A percentile compares a stretch with the other conserved stretches of the same genome.
These are phyloP conservation scores for Ophioceras dolichostomum DNA, from an alignment of 2,329 filamentous ascomycete genomes.

Conservation along the genomic window DNA sequence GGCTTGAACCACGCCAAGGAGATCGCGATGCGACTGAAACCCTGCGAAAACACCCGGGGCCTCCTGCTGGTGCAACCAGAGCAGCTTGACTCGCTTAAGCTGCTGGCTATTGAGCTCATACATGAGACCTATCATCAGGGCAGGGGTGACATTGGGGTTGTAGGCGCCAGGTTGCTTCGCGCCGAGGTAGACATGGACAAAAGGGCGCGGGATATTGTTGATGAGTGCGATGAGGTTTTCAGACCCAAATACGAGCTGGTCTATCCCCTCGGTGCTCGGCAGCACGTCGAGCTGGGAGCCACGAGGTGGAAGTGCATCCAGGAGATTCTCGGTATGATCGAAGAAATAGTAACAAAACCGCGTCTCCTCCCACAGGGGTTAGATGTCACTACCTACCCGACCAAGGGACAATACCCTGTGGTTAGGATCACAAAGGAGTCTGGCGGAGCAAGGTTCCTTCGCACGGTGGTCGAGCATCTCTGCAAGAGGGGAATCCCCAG, in stretches of 20 bases:
- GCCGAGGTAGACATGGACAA: conserved; percentile 13
- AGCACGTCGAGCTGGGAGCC: conserved; percentile 35
- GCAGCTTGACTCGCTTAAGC: conserved; percentile 49
- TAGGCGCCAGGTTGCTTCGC: neutral
- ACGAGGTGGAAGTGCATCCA: conserved; percentile 46
- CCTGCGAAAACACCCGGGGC: conserved; percentile 37
- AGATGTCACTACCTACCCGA: conserved; percentile 21
- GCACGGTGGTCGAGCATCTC: conserved; percentile 23
- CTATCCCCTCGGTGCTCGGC: conserved; percentile 46
- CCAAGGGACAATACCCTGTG: conserved; percentile 30
- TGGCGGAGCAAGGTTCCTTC: conserved; percentile 17
- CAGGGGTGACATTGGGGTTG: neutral
- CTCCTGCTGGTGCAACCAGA: conserved; percentile 52
- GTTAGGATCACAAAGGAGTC: conserved; percentile 30
- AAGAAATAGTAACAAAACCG: conserved; percentile 12
- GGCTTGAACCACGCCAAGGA: conserved; percentile 13
- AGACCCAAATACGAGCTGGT: conserved; percentile 48
- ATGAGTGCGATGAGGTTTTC: conserved; percentile 55
- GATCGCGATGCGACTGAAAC: conserved; percentile 25
- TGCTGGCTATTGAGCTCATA: conserved; percentile 44
- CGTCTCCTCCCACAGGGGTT: conserved; percentile 15
- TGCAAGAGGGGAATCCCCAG: conserved; percentile 22
- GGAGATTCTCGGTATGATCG: conserved; percentile 32
- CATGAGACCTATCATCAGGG: neutral
- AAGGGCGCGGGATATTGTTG: conserved; percentile 41